Conservation (phyloP, 2,329 filamentous ascomycete species). For the Aspergillus thermomutatus region DNA sequence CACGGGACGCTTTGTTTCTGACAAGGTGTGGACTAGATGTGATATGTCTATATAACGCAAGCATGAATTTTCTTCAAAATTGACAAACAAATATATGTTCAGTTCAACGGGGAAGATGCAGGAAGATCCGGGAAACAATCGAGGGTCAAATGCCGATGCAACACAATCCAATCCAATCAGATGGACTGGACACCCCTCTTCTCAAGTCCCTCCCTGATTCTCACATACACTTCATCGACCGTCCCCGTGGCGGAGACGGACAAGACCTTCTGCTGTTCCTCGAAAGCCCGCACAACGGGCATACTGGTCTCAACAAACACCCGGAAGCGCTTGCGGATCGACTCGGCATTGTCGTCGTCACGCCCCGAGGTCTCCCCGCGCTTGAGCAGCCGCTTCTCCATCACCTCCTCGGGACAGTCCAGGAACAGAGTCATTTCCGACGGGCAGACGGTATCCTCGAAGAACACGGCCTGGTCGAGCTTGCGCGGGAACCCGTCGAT, state of each 20-base stretch:
- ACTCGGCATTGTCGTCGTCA: slow-evolving; percentile 90
- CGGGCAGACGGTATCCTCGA: slow-evolving; percentile 83
- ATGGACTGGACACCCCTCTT: slow-evolving; percentile 37
- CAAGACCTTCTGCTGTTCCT: slow-evolving; percentile 72
- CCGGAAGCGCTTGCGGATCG: slow-evolving; percentile 92
- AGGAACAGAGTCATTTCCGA: slow-evolving; percentile 88
- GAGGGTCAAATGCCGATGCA: not conserved
- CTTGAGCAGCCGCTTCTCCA: slow-evolving; percentile 80
- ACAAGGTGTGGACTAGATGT: not conserved
- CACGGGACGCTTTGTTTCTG: not conserved
- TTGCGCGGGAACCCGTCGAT: slow-evolving; percentile 88
- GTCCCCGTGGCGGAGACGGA: slow-evolving; percentile 69
- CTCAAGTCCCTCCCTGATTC: slow-evolving; percentile 49
- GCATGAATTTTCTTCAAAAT: not conserved
- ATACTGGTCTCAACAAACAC: slow-evolving; percentile 95
- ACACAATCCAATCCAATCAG: slow-evolving; percentile 7
- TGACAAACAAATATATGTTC: not conserved
- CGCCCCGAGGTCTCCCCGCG: slow-evolving; percentile 90
- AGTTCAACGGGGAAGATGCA: not conserved
- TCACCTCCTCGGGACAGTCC: slow-evolving; percentile 84
- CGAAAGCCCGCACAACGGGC: slow-evolving; percentile 89
- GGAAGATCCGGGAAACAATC: slow-evolving; percentile 1
- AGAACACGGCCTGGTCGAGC: slow-evolving; percentile 93
- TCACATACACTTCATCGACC: slow-evolving; percentile 63
- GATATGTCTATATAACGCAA: not conserved